A percentile compares a stretch with the other conserved stretches of the same genome.
phyloP scores from a whole-genome alignment of 768 basidiomycete genomes.

The Leccinum disarticulatum region DNA sequence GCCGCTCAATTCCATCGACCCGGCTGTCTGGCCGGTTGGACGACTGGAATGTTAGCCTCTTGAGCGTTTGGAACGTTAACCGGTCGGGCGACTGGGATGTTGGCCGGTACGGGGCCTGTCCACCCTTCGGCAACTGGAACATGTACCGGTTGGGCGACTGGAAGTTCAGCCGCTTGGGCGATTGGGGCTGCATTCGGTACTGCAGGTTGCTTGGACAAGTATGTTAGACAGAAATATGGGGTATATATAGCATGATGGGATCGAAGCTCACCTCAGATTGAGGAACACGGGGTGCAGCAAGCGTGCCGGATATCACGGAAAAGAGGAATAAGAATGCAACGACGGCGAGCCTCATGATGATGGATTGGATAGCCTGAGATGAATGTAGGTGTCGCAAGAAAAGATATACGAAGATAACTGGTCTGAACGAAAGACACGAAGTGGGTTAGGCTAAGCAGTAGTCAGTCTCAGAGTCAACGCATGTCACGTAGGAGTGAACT shows the following conservation, averaged over 20 bases:
- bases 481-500: not conserved
- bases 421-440: not conserved
- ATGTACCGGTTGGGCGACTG: too few species aligned
- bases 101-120: too few species aligned
- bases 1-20: too few species aligned
- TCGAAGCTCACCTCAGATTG: not conserved
- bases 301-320: not conserved
- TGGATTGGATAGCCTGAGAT: not conserved
- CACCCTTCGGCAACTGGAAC: too few species aligned
- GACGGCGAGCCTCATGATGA: not conserved
- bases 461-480: not conserved
- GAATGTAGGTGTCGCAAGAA: not conserved
- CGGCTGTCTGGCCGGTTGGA: too few species aligned
- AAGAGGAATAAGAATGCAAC: not conserved
- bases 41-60: too few species aligned
- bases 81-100: too few species aligned
- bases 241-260: not conserved
- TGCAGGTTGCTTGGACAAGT: too few species aligned
- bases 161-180: too few species aligned
- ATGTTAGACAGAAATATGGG: too few species aligned
- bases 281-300: not conserved
- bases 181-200: too few species aligned
- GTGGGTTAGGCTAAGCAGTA: not conserved
- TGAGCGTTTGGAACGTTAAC: too few species aligned
- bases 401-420: not conserved